Base-by-base conservation (phyloP, 2,329 filamentous ascomycete species). In the Magnaporthiopsis incrustans region DNA sequence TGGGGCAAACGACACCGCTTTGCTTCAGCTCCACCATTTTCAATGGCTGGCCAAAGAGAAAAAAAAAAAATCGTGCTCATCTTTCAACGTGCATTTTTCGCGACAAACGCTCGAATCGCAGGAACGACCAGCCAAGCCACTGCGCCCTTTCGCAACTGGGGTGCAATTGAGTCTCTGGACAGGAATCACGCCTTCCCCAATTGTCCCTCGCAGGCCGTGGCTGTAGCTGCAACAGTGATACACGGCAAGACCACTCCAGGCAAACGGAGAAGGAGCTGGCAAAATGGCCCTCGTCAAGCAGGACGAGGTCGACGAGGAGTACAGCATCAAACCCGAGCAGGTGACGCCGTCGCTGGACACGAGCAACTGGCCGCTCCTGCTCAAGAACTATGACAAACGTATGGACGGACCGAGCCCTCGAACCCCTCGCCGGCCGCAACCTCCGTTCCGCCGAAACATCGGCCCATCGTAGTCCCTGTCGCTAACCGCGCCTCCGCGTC, bases 321-420 rank as follows among this genome's bases (percentile, higher is more conserved):
- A 91, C 77, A 84, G 85, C 77, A 97, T 99, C 82, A 97, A 97
- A 87, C 95, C 95, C 64, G 88, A 96, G 82, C 88, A 90, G 72
- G 82, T 85, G 70, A 87, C 89, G 72, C 90, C 92, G 70, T 81
- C 86, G 66, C 82, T 96, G 72, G 89, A 96, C 79, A 96, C 91
- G 71, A 93, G 89, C 81, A 85, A 88, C 76, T 97, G 92, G 92
- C 95, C 95, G 72, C 83, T 98, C 73, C 84, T 98, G 72, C 85
- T 98, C 74, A 96, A 96, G 83, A 96, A 97, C 82, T 98, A 96
- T 81, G 90, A 92, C 78, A 91, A 93, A 75, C 82, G 92, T 95
- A 85, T 75, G 89, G 83, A 6, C 76, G 89, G 83, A 6, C 14
- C 25, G 38, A 57, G 44, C 27, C 44, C 30, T 44, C 15, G 12